Base-by-base conservation (phyloP, 2,329 filamentous ascomycete genomes). In the Colletotrichum filicis region DNA sequence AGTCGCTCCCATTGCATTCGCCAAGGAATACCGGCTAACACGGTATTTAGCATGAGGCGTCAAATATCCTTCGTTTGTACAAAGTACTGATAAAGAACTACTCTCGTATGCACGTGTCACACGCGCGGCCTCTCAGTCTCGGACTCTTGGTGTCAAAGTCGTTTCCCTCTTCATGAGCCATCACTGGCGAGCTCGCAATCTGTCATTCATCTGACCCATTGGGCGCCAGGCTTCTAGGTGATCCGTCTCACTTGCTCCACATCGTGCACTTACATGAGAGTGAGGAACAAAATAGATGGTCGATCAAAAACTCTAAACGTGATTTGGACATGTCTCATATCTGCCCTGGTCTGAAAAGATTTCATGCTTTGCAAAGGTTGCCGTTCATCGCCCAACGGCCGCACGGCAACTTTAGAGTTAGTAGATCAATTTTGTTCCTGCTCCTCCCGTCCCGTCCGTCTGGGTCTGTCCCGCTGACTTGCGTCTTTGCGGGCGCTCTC, bases 401-500 rank as follows among this genome's bases (percentile, higher is more conserved):
- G 19, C 22, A 22, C n/a, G 11, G 65, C 4, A 30, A 11, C 37
- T n/a, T 73, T 63, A 64, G 32, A 52, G 32, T 56, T 62, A 28
- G 64, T 59, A 62, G 52, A 66, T 56, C 56, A 49, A 55, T 22
- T n/a, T 37, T 46, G 24, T 55, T 53, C 30, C 58, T 66, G 24
- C 32, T 68, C 37, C 60, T 30, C 28, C 58, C 63, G 32, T 65
- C 63, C 66, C 66, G 68, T 58, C 24, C 32, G 52, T 61, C 35
- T 59, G 62, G 61, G 60, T 57, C 42, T 30, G 60, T 73, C 55
- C 68, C 68, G 24, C 61, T 35, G 73, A 12, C 65, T 53, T 68
- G 74, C 73, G 61, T 75, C 42, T 26, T 59, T 74, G 74, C 74
- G 74, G 74, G 72, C 74, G 74, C 63, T 64, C 37, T 4, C 37